Evolutionary conservation across 2,329 filamentous ascomycete genomes (phyloP).

Genomic region (Exophiala aquamarina): DNA sequence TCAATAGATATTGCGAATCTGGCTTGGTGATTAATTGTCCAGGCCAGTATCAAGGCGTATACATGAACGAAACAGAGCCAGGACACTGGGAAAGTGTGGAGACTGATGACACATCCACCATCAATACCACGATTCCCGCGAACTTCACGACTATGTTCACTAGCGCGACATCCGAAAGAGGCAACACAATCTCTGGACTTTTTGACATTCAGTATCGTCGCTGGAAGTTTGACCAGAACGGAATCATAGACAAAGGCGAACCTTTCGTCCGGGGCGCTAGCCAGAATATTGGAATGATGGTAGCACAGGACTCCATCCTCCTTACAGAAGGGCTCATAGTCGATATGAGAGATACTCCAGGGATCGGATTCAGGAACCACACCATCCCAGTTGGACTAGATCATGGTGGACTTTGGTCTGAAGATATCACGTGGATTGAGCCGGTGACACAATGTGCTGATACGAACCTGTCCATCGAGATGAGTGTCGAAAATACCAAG

Average conservation of each 20-base stretch:
- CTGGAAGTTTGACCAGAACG: conserved; percentile 26
- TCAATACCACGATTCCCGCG: conserved; percentile 10
- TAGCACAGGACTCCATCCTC: conserved; percentile 33
- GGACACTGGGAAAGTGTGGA: conserved; percentile 4
- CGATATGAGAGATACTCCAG: conserved; percentile 37
- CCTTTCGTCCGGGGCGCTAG: conserved; percentile 32
- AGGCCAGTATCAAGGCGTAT: conserved; percentile 17
- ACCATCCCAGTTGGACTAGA: conserved; percentile 32
- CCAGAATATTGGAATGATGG: conserved; percentile 32
- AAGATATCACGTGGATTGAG: conserved; percentile 44
- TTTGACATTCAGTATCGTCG: conserved; percentile 44
- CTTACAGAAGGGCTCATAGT: conserved; percentile 38
- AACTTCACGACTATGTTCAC: conserved; percentile 14
- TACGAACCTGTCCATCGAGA: conserved; percentile 42
- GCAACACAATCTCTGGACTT: conserved; percentile 39
- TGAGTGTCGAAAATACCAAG: conserved; percentile 28
- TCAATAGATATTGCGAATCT: conserved; percentile 10
- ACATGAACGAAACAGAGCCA: conserved; percentile 13
- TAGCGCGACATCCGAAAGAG: conserved; percentile 15
- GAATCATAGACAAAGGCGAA: conserved; percentile 34
- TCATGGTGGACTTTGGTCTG: conserved; percentile 10
- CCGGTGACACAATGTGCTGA: conserved; percentile 44
- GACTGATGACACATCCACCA: conserved; percentile 11
- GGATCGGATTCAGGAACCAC: conserved; percentile 47
- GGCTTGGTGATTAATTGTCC: conserved; percentile 12